phyloP scores from a whole-genome alignment of 306 rosid genomes.

The Lathyrus aphaca region DNA sequence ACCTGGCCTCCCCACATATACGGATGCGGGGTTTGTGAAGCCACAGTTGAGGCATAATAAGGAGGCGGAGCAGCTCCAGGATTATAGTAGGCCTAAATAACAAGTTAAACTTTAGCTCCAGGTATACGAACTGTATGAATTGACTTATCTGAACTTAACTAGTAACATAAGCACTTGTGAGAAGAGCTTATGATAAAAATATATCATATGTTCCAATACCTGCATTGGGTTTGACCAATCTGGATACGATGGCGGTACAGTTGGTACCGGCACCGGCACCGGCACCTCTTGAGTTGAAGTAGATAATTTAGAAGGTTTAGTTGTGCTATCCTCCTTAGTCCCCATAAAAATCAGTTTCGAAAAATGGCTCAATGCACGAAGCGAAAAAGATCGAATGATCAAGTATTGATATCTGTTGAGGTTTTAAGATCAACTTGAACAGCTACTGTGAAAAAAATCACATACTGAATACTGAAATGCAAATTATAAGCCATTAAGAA shows the following conservation, averaged over 20 bases:
- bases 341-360: constrained; percentile 61
- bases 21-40: constrained; percentile 87
- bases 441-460: constrained; percentile 29
- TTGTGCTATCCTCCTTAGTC: constrained; percentile 84
- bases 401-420: constrained; percentile 36
- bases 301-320: constrained; percentile 72
- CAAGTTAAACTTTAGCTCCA: constrained; percentile 43
- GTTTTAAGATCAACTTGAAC: constrained; percentile 38
- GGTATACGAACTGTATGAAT: not conserved
- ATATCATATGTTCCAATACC: constrained; percentile 48
- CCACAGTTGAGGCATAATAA: constrained; percentile 85
- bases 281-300: constrained; percentile 75
- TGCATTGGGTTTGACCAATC: constrained; percentile 98
- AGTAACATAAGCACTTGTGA: not conserved
- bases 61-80: constrained; percentile 92
- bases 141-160: not conserved
- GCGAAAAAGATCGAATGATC: constrained; percentile 28
- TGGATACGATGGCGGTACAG: constrained; percentile 73
- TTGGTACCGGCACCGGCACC: constrained; percentile 66
- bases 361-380: constrained; percentile 32
- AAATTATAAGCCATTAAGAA: constrained; percentile 10
- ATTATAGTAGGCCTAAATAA: constrained; percentile 85
- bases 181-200: not conserved
- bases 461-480: constrained; percentile 12
- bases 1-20: constrained; percentile 99